Conservation (phyloP, 345 rosid genomes). For the Psidium guajava region DNA sequence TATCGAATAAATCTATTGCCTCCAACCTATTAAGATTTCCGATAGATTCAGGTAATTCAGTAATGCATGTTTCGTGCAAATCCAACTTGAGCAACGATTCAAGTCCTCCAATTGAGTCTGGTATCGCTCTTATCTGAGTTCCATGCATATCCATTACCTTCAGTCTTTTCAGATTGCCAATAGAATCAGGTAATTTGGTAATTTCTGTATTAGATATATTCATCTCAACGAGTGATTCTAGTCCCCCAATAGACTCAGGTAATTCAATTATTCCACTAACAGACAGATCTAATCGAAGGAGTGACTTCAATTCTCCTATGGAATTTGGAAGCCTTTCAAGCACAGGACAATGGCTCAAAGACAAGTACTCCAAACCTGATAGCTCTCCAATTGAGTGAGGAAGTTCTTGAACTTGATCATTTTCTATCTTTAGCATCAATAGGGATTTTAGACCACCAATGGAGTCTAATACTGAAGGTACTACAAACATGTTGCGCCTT, state of each 20-base stretch:
- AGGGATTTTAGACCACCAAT: neutral
- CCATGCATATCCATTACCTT: neutral
- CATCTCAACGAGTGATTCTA: neutral
- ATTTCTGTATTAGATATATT: neutral
- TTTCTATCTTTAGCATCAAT: neutral
- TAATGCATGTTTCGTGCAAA: neutral
- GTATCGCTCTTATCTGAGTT: neutral
- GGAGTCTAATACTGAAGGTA: neutral
- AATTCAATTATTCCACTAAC: neutral
- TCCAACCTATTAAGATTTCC: neutral
- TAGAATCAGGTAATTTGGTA: neutral
- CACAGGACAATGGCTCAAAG: neutral
- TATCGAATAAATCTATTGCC: neutral
- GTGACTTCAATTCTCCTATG: neutral
- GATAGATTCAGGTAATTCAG: neutral
- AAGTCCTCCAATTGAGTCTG: neutral
- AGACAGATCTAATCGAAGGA: neutral
- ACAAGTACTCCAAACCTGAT: neutral
- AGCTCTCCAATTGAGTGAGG: neutral
- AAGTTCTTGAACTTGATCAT: neutral
- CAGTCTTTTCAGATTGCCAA: neutral
- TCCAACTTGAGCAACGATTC: neutral
- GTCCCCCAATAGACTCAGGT: neutral
- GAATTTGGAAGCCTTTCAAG: neutral
- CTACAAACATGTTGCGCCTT: neutral